Evolutionary conservation across 2,329 filamentous ascomycete genomes (phyloP), one percentile per base, ranked within the genome.

Genomic region (Xylariaceae sp.): DNA sequence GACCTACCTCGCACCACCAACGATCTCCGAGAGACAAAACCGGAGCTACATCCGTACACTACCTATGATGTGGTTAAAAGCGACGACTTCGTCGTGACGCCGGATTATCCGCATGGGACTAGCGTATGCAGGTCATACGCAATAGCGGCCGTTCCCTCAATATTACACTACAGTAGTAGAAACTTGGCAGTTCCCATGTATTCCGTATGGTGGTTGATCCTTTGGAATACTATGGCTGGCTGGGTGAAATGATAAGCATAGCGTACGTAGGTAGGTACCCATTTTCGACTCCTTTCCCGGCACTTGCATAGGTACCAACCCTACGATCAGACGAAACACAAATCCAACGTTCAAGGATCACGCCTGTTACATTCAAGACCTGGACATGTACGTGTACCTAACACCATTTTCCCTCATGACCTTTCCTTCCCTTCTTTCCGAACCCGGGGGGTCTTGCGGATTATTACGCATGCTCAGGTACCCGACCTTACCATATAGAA

Each of bases 111-210:
- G 49, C 48, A 47, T 41, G 60, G 57, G 45, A n/a, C 55, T 53
- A 62, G 51, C 39, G 48, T 37, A 60, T 56, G 39, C 51, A 17
- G 17, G 50, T 23, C 49, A 56, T 53, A 44, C 52, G 53, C 56
- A 41, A 55, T 54, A 45, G 45, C 57, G 51, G 37, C 45, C 44
- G 44, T 53, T 59, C 52, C 48, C 57, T 59, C 30, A 34, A 56
- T 54, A 55, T 59, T 61, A 61, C 47, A 49, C 2, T 49, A 18
- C 37, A 45, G 15, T 49, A 49, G 17, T 30, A 5, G 9, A 5
- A 3, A n/a, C 4, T 45, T 11, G 18, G 15, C 17, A 54, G 57
- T 53, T n/a, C 45, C 51, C 48, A 50, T 52, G 60, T 39, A 44
- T 49, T 18, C 17, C 17, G 17, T 49, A 49, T 11, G 17, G 17